These are phyloP conservation scores for Fraxinus albicans DNA, from an alignment of 305 asterid species.

Conservation along the genomic window DNA sequence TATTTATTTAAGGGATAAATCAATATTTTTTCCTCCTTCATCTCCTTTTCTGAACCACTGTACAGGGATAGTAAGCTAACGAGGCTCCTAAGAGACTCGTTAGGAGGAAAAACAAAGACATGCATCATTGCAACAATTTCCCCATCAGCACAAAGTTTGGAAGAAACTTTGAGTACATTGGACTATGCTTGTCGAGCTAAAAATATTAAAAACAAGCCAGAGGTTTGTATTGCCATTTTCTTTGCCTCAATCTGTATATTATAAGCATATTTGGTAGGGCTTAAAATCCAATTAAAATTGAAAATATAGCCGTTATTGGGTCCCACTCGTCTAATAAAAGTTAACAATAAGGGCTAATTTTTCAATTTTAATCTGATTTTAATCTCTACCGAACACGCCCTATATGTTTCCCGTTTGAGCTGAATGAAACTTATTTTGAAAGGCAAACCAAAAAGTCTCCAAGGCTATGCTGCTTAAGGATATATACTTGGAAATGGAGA, in stretches of 20 bases:
- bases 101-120: constrained; percentile 88
- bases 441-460: constrained; percentile 83
- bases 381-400: too few relatives aligned
- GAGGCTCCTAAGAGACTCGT: constrained; percentile 80
- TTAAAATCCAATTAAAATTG: too few relatives aligned
- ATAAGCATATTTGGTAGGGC: too few relatives aligned
- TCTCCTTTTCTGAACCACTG: constrained; percentile 1
- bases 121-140: constrained; percentile 84
- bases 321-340: too few relatives aligned
- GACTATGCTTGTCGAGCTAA: constrained; percentile 89
- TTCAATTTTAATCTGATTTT: too few relatives aligned
- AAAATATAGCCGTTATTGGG: too few relatives aligned
- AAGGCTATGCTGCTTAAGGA: constrained; percentile 78
- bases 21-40: constrained; percentile 12
- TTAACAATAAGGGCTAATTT: too few relatives aligned
- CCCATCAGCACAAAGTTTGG: constrained; percentile 67
- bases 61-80: constrained; percentile 88
- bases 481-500: constrained; percentile 68
- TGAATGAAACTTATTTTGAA: constrained; percentile 34
- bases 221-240: constrained; percentile 37
- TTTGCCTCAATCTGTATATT: constrained; percentile 9
- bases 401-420: constrained; percentile 16
- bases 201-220: constrained; percentile 83
- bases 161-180: constrained; percentile 79
- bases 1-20: constrained; percentile 9